phyloP scores from a whole-genome alignment of 2,329 filamentous ascomycete species.

The Dryadomyces quercivorus region DNA sequence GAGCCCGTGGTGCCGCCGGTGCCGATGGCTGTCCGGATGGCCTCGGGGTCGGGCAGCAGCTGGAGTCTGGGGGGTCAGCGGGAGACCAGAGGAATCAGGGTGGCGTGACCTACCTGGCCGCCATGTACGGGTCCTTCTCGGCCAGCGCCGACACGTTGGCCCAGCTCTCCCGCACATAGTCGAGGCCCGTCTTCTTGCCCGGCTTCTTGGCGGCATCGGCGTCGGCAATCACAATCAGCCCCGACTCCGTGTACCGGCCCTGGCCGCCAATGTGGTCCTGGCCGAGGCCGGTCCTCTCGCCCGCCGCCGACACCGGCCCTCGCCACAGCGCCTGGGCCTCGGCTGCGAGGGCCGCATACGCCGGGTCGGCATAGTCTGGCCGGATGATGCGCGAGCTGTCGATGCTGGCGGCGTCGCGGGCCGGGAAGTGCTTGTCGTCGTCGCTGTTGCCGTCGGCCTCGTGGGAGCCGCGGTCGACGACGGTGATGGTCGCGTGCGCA shows the following conservation, averaged over 20 bases:
- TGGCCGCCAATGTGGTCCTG: slow-evolving; percentile 43
- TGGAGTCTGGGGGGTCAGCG: slow-evolving; percentile 20
- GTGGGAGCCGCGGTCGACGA: slow-evolving; percentile 41
- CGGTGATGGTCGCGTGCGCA: slow-evolving; percentile 39
- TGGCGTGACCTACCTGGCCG: not conserved
- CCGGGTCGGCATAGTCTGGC: slow-evolving; percentile 67
- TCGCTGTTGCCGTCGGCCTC: not conserved
- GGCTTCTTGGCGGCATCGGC: not conserved
- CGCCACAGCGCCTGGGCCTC: slow-evolving; percentile 61
- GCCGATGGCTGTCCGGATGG: slow-evolving; percentile 31
- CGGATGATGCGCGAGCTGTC: slow-evolving; percentile 54
- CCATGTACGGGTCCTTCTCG: slow-evolving; percentile 20
- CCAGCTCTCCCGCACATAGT: slow-evolving; percentile 49
- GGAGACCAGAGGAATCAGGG: not conserved
- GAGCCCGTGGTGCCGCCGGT: slow-evolving; percentile 42
- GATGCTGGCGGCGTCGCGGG: slow-evolving; percentile 46
- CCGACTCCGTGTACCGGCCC: slow-evolving; percentile 58
- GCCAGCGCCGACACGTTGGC: slow-evolving; percentile 46
- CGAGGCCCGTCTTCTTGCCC: slow-evolving; percentile 30
- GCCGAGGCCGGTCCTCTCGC: slow-evolving; percentile 17
- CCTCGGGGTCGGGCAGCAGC: slow-evolving; percentile 30
- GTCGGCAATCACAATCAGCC: slow-evolving; percentile 52
- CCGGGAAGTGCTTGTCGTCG: slow-evolving; percentile 38
- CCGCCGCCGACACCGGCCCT: not conserved
- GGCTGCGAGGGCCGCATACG: slow-evolving; percentile 63